A percentile compares a stretch with the other conserved stretches of the same genome.
Evolutionary conservation across 345 rosid species (phyloP).

Genomic region (Triadica sebifera): DNA sequence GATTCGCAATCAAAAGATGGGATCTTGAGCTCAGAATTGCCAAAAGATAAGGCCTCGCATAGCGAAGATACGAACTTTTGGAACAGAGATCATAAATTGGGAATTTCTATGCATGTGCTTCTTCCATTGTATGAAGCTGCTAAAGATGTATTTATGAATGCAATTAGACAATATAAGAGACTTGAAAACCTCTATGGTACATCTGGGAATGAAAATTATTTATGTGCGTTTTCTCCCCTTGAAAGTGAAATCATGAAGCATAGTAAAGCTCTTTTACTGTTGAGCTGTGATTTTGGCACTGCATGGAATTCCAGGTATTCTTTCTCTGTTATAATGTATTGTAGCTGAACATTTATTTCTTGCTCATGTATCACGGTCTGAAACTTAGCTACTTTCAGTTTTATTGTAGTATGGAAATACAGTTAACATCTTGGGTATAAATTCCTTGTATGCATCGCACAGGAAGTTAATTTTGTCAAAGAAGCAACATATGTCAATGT

Average conservation of each 20-base stretch:
- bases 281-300: slow-evolving; percentile 80
- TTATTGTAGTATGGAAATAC: background rate
- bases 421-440: slow-evolving; percentile 5
- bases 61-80: slow-evolving; percentile 45
- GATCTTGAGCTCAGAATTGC: slow-evolving; percentile 8
- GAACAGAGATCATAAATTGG: slow-evolving; percentile 73
- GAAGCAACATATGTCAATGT: slow-evolving; percentile 40
- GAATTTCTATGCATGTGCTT: slow-evolving; percentile 65
- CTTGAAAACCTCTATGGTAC: slow-evolving; percentile 7
- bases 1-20: slow-evolving; percentile 15
- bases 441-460: slow-evolving; percentile 9
- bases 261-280: slow-evolving; percentile 65
- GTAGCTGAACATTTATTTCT: too few species aligned
- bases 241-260: slow-evolving; percentile 64
- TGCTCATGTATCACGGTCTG: background rate
- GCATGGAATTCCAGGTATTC: slow-evolving; percentile 92
- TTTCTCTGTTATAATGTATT: background rate
- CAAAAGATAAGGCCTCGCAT: background rate
- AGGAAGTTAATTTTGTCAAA: slow-evolving; percentile 65
- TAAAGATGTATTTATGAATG: slow-evolving; percentile 48
- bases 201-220: slow-evolving; percentile 7
- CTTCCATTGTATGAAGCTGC: slow-evolving; percentile 56
- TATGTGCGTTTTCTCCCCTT: slow-evolving; percentile 4
- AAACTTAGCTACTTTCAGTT: background rate
- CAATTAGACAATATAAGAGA: slow-evolving; percentile 37